Conservation (phyloP, 371 early-diverging fungal species). For the Mortierella sp. region DNA sequence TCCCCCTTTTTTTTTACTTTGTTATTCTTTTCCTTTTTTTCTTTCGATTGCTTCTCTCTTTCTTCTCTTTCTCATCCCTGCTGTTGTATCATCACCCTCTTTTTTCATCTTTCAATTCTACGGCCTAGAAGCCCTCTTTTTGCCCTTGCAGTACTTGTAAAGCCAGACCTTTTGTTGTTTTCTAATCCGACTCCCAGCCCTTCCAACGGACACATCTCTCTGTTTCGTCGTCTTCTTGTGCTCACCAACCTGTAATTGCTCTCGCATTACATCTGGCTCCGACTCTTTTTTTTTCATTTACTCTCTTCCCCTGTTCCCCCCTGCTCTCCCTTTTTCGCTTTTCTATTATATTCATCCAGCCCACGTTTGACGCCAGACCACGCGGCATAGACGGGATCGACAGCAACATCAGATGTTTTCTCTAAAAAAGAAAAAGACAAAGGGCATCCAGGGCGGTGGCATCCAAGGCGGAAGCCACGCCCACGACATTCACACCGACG, state of each 20-base stretch:
- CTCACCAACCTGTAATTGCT: slow-evolving; percentile 13
- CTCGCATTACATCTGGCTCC: slow-evolving; percentile 8
- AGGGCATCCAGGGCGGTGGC: slow-evolving; percentile 29
- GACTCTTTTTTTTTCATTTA: not conserved
- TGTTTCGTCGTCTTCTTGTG: slow-evolving; percentile 6
- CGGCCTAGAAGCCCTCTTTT: not conserved
- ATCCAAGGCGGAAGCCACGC: not conserved
- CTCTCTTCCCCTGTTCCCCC: not conserved
- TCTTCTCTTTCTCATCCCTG: not conserved
- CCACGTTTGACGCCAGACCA: slow-evolving; percentile 8
- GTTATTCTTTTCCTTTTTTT: not conserved
- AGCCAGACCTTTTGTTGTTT: not conserved
- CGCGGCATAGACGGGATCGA: slow-evolving; percentile 8
- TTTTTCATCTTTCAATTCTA: not conserved
- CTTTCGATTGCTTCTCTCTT: not conserved
- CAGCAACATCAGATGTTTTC: slow-evolving; percentile 25
- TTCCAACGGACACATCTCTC: not conserved
- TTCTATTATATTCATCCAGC: not conserved
- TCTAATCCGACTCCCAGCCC: not conserved
- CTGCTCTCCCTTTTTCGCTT: not conserved
- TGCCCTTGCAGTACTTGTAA: not conserved
- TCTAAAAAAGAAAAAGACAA: slow-evolving; percentile 42
- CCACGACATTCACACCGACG: slow-evolving; percentile 17
- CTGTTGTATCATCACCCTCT: not conserved
- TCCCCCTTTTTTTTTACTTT: not conserved